phyloP scores from a whole-genome alignment of 208 protist genomes.

The Leishmania guyanensis region DNA sequence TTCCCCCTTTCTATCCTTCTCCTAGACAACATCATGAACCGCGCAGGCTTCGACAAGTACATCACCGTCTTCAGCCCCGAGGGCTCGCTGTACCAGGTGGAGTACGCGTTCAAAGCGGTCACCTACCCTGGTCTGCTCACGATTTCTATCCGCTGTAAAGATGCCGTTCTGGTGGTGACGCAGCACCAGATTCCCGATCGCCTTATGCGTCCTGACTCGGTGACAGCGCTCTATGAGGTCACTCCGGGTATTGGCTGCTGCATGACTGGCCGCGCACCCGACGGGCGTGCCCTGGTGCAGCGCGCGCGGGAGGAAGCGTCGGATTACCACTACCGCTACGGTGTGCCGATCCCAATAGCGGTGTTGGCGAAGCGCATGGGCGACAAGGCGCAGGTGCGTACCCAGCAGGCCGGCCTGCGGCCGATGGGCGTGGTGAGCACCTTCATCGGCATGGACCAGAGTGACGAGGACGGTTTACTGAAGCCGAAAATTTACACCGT shows the following conservation, averaged over 20 bases:
- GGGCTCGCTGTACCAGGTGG: constrained; percentile 98
- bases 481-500: constrained; percentile 94
- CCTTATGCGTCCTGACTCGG: constrained; percentile 94
- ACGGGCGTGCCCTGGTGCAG: constrained; percentile 93
- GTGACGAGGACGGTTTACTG: constrained; percentile 71
- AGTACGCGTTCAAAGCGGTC: constrained; percentile 99
- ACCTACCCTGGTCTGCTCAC: constrained; percentile 96
- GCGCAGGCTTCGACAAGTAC: constrained; percentile 97
- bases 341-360: constrained; percentile 95
- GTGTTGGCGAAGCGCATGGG: constrained; percentile 97
- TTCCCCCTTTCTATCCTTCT: neutral
- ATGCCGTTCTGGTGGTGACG: constrained; percentile 94
- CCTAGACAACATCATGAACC: constrained; percentile 47
- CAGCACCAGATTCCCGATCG: constrained; percentile 98
- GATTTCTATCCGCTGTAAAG: constrained; percentile 95
- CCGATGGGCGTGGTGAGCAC: constrained; percentile 94
- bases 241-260: constrained; percentile 95
- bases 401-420: constrained; percentile 96
- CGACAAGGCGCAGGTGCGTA: constrained; percentile 97
- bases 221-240: constrained; percentile 96
- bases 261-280: constrained; percentile 94
- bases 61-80: constrained; percentile 99
- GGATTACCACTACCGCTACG: constrained; percentile 96
- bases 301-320: constrained; percentile 95
- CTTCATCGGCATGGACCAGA: constrained; percentile 94